Base-by-base conservation (phyloP, 129 eudicot genomes). In the Pseudognaphalium luteoalbum region DNA sequence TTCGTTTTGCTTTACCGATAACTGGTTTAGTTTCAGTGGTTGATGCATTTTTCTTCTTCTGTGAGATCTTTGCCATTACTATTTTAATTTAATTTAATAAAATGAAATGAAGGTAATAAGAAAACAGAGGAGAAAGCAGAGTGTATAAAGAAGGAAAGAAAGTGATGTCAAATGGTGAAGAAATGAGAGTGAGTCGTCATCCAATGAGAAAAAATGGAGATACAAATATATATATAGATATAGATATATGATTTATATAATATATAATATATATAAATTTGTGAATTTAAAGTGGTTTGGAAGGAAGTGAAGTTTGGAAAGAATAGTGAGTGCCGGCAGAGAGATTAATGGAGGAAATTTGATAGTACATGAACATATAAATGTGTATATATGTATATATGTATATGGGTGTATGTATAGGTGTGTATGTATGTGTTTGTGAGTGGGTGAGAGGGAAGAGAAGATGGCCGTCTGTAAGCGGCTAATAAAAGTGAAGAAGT, bases 41-140 rank as follows among this genome's bases (percentile, higher is more conserved):
- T 34, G 60, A 20, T n/a, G 70, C 47, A 5, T 19, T 78, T 37
- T 64, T 77, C 68, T 70, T 87, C 47, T 47, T 47, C 54, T 47
- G 54, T 11, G 54, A 47, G n/a, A 81, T 81, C 79, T 84, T 86
- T 39, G 91, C 87, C 95, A 89, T 88, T 17, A 72, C 66, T 34
- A 74, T 35, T 68, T 22, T 39, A 19, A 4, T 10, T 30, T n/a
- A 66, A 42, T 11, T 17, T 0, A 63, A 25, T 20, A 2, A 9
- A 8, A 39, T 41, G 41, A 54, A 76, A 68, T 30, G 44, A 14
- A 47, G 61, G 21, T 68, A 29, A 69, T 29, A 34, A 25, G 2
- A 54, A 34, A 51, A 61, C 54, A 47, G 54, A 47, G 54, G 54
- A 3, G 52, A 12, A 11, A 41, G 2, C 20, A 76, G 54, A n/a